phyloP scores from a whole-genome alignment of 768 basidiomycete species.

The Serendipita sp. region DNA sequence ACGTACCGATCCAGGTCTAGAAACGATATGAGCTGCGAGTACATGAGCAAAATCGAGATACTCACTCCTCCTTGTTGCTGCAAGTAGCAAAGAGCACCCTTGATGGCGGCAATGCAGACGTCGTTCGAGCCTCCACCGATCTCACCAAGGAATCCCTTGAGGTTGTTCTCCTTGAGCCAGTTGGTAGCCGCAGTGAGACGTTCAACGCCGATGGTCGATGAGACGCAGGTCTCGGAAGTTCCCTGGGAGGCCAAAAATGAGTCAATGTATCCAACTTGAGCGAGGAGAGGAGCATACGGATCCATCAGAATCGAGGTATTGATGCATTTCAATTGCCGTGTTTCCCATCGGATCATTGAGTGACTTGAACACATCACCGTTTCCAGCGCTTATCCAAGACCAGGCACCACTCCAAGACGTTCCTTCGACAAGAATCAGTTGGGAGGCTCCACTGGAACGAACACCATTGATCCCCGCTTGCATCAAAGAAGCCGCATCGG shows the following conservation, averaged over 20 bases:
- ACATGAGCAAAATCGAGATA: neutral
- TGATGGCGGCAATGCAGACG: constrained; percentile 23
- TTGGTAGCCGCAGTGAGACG: constrained; percentile 37
- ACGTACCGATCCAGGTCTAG: neutral
- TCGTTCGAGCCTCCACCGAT: constrained; percentile 32
- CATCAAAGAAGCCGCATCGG: constrained; percentile 34
- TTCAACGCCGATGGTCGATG: constrained; percentile 40
- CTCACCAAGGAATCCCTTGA: constrained; percentile 51
- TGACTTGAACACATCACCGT: constrained; percentile 32
- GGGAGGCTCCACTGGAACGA: constrained; percentile 41
- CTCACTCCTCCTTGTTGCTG: constrained; percentile 30
- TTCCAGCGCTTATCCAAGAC: constrained; percentile 45
- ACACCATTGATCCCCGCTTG: constrained; percentile 55
- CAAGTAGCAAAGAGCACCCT: constrained; percentile 41
- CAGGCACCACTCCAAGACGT: constrained; percentile 41
- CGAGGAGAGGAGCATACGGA: constrained; percentile 15
- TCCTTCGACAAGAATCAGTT: constrained; percentile 26
- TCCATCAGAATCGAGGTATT: constrained; percentile 51
- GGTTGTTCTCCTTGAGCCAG: constrained; percentile 41
- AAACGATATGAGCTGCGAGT: neutral
- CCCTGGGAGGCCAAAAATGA: constrained; percentile 5
- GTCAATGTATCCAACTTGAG: neutral
- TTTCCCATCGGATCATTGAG: constrained; percentile 34
- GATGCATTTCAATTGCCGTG: constrained; percentile 38
- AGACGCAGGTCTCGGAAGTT: constrained; percentile 37